Evolutionary conservation across 2,329 filamentous ascomycete genomes (phyloP).

Genomic region (Neonectria sp.): DNA sequence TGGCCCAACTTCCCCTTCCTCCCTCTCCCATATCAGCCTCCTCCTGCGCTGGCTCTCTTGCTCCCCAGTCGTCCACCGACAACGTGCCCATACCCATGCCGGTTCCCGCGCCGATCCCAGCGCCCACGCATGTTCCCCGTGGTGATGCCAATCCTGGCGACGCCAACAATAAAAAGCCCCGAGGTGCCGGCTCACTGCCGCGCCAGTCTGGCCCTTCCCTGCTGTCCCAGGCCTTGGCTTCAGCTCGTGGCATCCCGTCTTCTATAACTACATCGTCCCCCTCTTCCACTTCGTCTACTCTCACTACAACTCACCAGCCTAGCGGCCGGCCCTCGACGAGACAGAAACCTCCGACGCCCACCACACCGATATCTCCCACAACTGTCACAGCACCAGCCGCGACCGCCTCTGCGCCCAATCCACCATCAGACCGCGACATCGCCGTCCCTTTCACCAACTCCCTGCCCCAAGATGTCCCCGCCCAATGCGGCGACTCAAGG

Average conservation of each 20-base stretch:
- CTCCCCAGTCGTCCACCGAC: constrained; percentile 30
- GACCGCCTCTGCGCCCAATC: constrained; percentile 23
- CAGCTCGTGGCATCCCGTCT: constrained; percentile 66
- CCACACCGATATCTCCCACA: constrained; percentile 27
- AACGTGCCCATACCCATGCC: constrained; percentile 47
- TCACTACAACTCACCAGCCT: constrained; percentile 27
- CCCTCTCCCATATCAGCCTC: constrained; percentile 32
- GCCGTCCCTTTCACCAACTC: constrained; percentile 28
- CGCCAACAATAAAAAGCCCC: constrained; percentile 62
- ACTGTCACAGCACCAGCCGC: constrained; percentile 17
- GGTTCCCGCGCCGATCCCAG: constrained; percentile 36
- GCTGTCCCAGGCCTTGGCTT: constrained; percentile 71
- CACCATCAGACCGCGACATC: constrained; percentile 42
- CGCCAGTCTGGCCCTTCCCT: constrained; percentile 68
- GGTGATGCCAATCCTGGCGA: constrained; percentile 44
- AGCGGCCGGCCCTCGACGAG: constrained; percentile 26
- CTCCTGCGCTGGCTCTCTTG: constrained; percentile 17
- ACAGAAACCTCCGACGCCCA: constrained; percentile 51
- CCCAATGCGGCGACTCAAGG: constrained; percentile 53
- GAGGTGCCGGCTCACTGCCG: constrained; percentile 55
- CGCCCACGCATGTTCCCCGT: constrained; percentile 31
- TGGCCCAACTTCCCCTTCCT: constrained; percentile 28
- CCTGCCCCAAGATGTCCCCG: constrained; percentile 52
- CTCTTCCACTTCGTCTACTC: constrained; percentile 11
- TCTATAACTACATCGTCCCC: constrained; percentile 29